phyloP scores from a whole-genome alignment of 495 filamentous ascomycete species.

The Annulohypoxylon stygium region DNA sequence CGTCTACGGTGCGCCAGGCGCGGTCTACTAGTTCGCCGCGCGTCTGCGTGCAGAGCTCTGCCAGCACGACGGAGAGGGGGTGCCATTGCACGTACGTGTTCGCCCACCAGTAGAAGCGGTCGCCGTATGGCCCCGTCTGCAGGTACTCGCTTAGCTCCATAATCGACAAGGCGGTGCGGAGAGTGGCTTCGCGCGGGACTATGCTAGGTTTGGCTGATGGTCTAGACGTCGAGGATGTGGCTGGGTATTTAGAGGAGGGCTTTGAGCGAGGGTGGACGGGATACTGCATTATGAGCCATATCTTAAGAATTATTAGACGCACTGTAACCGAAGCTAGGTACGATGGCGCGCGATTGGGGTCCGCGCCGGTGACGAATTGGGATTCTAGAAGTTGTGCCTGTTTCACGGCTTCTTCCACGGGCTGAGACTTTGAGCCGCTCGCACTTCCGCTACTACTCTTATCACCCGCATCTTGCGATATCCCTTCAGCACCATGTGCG shows the following conservation, averaged over 20 bases:
- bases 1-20: slow-evolving; percentile 73
- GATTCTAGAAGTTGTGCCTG: slow-evolving; percentile 49
- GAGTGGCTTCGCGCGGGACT: slow-evolving; percentile 47
- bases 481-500: slow-evolving; percentile 32
- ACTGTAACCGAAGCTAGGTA: slow-evolving; percentile 50
- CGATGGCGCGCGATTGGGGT: slow-evolving; percentile 41
- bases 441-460: background rate
- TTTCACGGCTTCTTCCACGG: slow-evolving; percentile 46
- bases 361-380: slow-evolving; percentile 47
- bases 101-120: slow-evolving; percentile 51
- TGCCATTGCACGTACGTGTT: slow-evolving; percentile 81
- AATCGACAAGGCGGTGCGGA: slow-evolving; percentile 52
- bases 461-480: background rate
- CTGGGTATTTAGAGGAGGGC: background rate
- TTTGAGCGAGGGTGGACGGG: slow-evolving; percentile 60
- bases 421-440: slow-evolving; percentile 19
- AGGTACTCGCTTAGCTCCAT: slow-evolving; percentile 49
- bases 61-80: slow-evolving; percentile 74
- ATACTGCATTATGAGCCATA: slow-evolving; percentile 74
- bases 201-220: background rate
- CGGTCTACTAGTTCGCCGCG: slow-evolving; percentile 69
- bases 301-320: slow-evolving; percentile 70
- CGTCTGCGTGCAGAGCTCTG: slow-evolving; percentile 73
- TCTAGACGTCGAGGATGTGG: background rate
- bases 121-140: slow-evolving; percentile 38